These are phyloP conservation scores for Candida tibetensis DNA, from an alignment of 805 yeast genomes.

Conservation along the genomic window DNA sequence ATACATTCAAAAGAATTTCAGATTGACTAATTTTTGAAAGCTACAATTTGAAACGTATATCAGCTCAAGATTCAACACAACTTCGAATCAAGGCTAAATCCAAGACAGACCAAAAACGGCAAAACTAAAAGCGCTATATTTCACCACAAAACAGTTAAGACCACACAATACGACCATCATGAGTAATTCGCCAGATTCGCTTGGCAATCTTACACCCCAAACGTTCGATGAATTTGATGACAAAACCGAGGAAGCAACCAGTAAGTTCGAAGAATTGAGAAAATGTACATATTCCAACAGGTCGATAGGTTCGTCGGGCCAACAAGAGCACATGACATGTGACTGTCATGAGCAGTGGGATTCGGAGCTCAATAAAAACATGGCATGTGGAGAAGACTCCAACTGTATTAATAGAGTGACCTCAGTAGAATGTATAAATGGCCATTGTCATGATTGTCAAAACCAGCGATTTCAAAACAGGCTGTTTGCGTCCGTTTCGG, in stretches of 20 bases:
- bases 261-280: constrained; percentile 52
- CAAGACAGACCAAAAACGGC: too few relatives aligned
- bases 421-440: constrained; percentile 84
- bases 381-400: constrained; percentile 81
- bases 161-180: not conserved
- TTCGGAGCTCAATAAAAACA: constrained; percentile 32
- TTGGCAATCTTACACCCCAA: not conserved
- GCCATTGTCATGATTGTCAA: constrained; percentile 62
- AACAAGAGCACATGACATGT: constrained; percentile 84
- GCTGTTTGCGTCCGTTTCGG: constrained; percentile 72
- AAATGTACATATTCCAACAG: constrained; percentile 64
- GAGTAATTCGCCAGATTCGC: not conserved
- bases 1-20: too few relatives aligned
- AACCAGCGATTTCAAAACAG: constrained; percentile 85
- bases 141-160: too few relatives aligned
- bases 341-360: constrained; percentile 68
- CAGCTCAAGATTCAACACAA: too few relatives aligned
- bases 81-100: too few relatives aligned
- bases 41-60: too few relatives aligned
- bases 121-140: too few relatives aligned
- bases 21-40: too few relatives aligned
- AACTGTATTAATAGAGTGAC: constrained; percentile 92
- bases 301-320: constrained; percentile 65
- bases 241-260: constrained; percentile 66
- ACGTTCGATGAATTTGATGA: constrained; percentile 42